These are phyloP conservation scores for Rhizophagus clarus DNA, from an alignment of 192 early-diverging fungal species.

Conservation along the genomic window DNA sequence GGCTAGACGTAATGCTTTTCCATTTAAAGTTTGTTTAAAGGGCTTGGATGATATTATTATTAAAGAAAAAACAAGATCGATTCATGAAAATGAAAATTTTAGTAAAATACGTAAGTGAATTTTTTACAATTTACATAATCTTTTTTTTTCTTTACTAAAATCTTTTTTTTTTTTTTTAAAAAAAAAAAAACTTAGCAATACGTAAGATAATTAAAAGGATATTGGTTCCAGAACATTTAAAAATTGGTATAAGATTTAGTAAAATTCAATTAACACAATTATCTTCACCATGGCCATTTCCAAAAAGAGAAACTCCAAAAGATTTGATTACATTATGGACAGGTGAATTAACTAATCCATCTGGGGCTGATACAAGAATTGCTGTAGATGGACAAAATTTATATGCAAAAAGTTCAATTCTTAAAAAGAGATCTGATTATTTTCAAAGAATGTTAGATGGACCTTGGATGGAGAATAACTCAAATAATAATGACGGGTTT, in stretches of 20 bases:
- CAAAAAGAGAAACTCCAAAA: neutral
- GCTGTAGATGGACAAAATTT: neutral
- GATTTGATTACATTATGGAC: neutral
- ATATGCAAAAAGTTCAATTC: neutral
- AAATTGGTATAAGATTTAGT: neutral
- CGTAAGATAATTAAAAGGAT: neutral
- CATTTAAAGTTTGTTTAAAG: neutral
- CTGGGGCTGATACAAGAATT: neutral
- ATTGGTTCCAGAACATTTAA: neutral
- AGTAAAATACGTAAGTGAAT: no score
- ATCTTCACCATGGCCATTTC: neutral
- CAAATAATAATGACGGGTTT: neutral
- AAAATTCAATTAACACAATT: neutral
- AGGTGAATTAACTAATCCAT: no score
- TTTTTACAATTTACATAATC: no score
- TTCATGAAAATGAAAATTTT: no score
- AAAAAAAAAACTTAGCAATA: neutral
- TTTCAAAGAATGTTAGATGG: conserved; percentile 6
- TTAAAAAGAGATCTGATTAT: conserved; percentile 5
- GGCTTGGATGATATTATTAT: neutral
- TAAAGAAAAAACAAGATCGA: neutral
- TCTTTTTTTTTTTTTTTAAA: neutral
- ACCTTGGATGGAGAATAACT: neutral
- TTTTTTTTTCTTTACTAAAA: no score
- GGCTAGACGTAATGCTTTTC: neutral